Evolutionary conservation across 495 filamentous ascomycete genomes (phyloP).

Genomic region (Hypoxylon perforatum): DNA sequence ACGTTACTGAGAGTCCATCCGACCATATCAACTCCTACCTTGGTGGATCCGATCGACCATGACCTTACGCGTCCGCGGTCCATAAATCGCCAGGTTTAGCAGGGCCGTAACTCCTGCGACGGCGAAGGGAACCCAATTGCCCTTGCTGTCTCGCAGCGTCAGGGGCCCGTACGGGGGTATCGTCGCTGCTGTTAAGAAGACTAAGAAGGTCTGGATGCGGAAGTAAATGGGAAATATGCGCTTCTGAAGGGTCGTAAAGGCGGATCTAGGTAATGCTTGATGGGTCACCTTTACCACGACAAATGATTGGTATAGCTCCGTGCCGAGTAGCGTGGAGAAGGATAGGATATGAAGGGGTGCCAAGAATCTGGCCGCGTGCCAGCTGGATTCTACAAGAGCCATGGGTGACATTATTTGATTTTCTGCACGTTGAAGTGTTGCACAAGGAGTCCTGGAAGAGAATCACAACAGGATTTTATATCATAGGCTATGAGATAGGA

Average conservation of each 20-base stretch:
- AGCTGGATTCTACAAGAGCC: neutral
- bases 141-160: constrained; percentile 48
- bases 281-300: constrained; percentile 64
- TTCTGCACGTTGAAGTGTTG: neutral
- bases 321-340: constrained; percentile 64
- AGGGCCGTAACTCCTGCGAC: constrained; percentile 53
- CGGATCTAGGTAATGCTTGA: constrained; percentile 55
- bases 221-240: constrained; percentile 68
- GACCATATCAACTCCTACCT: constrained; percentile 41
- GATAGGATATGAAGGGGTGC: constrained; percentile 60
- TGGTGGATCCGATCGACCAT: constrained; percentile 59
- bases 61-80: constrained; percentile 57
- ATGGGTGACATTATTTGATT: constrained; percentile 12
- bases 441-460: neutral
- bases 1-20: neutral
- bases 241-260: constrained; percentile 64
- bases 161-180: constrained; percentile 55
- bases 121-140: constrained; percentile 52
- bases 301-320: constrained; percentile 64
- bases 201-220: constrained; percentile 54
- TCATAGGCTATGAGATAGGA: neutral
- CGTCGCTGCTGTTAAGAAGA: constrained; percentile 58
- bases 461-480: neutral
- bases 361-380: constrained; percentile 23
- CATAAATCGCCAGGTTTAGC: constrained; percentile 61